These are phyloP conservation scores for Citrullus mucosospermus DNA, from an alignment of 306 rosid genomes.

Conservation along the genomic window DNA sequence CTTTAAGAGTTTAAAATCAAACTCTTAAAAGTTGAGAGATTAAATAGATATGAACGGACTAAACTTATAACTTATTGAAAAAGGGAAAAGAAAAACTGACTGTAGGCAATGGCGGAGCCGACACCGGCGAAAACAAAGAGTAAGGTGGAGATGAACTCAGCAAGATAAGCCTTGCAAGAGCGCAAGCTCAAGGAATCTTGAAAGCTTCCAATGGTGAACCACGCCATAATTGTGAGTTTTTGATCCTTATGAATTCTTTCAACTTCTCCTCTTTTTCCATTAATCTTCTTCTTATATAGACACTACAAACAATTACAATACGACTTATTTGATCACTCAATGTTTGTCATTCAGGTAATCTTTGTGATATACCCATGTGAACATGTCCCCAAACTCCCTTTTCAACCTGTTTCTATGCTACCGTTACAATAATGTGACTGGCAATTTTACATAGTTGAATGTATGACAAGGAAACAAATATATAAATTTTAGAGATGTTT, in stretches of 20 bases:
- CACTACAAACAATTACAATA: background rate
- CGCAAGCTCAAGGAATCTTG: slow-evolving; percentile 61
- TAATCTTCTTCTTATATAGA: background rate
- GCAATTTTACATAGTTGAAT: too few species aligned
- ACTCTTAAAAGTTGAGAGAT: too few species aligned
- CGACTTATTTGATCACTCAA: background rate
- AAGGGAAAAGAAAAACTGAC: slow-evolving; percentile 9
- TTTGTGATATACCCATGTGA: background rate
- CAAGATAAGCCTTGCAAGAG: slow-evolving; percentile 66
- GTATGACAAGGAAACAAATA: too few species aligned
- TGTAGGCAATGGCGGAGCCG: slow-evolving; percentile 79
- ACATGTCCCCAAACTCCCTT: background rate
- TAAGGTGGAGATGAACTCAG: slow-evolving; percentile 87
- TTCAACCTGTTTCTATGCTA: background rate
- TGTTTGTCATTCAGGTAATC: background rate
- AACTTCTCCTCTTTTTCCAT: background rate
- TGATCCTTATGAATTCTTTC: background rate
- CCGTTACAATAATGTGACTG: too few species aligned
- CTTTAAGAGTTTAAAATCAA: too few species aligned
- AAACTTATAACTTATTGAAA: too few species aligned
- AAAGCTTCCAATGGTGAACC: slow-evolving; percentile 60
- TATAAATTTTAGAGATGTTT: too few species aligned
- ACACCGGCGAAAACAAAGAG: slow-evolving; percentile 86
- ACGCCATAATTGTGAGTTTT: slow-evolving; percentile 22
- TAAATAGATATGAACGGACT: too few species aligned